phyloP scores from a whole-genome alignment of 257 asterid species.

The Solanum boliviense region DNA sequence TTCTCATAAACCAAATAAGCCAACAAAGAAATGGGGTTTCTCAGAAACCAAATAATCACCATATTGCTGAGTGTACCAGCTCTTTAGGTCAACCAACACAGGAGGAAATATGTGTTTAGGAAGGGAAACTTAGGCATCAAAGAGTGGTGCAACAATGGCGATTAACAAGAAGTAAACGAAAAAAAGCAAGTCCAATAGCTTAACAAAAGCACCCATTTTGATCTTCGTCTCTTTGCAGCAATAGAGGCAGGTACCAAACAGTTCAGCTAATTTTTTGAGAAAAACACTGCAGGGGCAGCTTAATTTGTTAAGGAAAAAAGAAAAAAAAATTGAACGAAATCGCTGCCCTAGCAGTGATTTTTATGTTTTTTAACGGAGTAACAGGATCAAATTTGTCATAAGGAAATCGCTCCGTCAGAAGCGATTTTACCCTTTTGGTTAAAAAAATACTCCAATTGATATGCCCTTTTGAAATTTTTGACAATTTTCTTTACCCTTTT shows the following conservation, averaged over 20 bases:
- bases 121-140: conserved; percentile 58
- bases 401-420: too few species aligned
- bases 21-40: conserved; percentile 79
- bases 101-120: conserved; percentile 51
- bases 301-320: too few species aligned
- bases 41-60: conserved; percentile 59
- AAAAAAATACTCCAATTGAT: too few species aligned
- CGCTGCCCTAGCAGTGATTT: fast-evolving
- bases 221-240: neutral
- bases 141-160: conserved; percentile 62
- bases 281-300: too few species aligned
- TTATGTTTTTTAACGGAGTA: too few species aligned
- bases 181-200: conserved; percentile 40
- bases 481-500: too few species aligned
- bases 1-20: conserved; percentile 3
- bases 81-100: conserved; percentile 47
- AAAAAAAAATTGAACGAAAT: too few species aligned
- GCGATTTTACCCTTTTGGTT: too few species aligned
- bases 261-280: neutral
- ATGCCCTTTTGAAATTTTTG: too few species aligned
- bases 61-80: conserved; percentile 47
- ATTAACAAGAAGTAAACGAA: conserved; percentile 56
- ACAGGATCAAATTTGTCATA: too few species aligned
- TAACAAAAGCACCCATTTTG: conserved; percentile 39
- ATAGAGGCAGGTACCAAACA: neutral